phyloP scores from a whole-genome alignment of 306 rosid species.

The Vicia villosa region DNA sequence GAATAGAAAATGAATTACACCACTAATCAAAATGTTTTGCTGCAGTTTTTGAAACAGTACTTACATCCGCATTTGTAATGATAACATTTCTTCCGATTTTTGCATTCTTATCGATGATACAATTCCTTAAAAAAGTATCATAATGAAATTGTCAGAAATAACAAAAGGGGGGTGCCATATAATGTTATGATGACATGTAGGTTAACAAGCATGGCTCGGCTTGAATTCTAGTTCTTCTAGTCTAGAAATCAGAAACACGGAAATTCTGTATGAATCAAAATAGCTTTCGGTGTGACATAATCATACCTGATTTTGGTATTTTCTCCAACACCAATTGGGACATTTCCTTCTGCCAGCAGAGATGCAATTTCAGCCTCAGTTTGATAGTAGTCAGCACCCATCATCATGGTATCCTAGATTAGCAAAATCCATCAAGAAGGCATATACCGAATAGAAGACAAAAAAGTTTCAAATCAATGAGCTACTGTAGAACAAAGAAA shows the following conservation, averaged over 20 bases:
- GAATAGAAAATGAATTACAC: constrained; percentile 1
- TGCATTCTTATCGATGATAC: constrained; percentile 98
- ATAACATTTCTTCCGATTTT: constrained; percentile 84
- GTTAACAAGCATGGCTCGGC: background rate
- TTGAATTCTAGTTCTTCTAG: background rate
- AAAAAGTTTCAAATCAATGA: background rate
- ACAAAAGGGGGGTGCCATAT: background rate
- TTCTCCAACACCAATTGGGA: constrained; percentile 96
- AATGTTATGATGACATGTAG: background rate
- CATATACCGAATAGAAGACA: background rate
- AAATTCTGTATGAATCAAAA: background rate
- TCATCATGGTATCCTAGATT: constrained; percentile 95
- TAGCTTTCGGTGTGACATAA: constrained; percentile 22
- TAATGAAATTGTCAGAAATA: constrained; percentile 29
- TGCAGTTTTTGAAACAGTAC: constrained; percentile 32
- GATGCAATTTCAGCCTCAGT: constrained; percentile 89
- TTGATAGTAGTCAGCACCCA: constrained; percentile 99
- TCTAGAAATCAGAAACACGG: background rate
- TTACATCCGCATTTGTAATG: constrained; percentile 75
- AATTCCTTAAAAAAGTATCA: constrained; percentile 54
- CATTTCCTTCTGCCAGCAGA: constrained; percentile 75
- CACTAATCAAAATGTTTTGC: background rate
- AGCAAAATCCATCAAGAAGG: constrained; percentile 25
- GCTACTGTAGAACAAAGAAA: background rate
- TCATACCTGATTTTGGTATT: constrained; percentile 86